Evolutionary conservation across 192 early-diverging fungal species (phyloP).

Genomic region (Backusella mclennaniae): DNA sequence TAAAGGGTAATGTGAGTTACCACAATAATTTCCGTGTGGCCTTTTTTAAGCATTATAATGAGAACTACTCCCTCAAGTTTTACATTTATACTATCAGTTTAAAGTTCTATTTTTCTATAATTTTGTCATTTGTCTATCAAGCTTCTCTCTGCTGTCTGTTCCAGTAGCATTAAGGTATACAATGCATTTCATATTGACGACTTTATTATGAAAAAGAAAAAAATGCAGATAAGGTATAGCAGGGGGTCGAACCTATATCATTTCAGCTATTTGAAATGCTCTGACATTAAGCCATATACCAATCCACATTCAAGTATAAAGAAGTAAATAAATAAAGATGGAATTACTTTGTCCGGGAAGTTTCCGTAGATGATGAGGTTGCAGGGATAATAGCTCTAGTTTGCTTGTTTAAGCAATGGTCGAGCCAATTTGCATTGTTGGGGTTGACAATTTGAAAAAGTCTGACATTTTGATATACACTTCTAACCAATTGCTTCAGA

Average conservation of each 20-base stretch:
- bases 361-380: slow-evolving; percentile 9
- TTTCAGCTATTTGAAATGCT: slow-evolving; percentile 11
- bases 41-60: slow-evolving; percentile 13
- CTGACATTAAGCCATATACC: slow-evolving; percentile 10
- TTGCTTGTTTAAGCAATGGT: slow-evolving; percentile 13
- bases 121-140: slow-evolving; percentile 8
- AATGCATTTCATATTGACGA: slow-evolving; percentile 12
- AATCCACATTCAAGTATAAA: slow-evolving; percentile 13
- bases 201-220: slow-evolving; percentile 7
- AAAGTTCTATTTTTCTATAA: slow-evolving; percentile 14
- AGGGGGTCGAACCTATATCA: slow-evolving; percentile 8
- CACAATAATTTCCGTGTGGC: slow-evolving; percentile 9
- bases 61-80: slow-evolving; percentile 1
- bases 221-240: neutral
- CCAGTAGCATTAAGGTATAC: slow-evolving; percentile 10
- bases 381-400: slow-evolving; percentile 10
- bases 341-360: slow-evolving; percentile 9
- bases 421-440: slow-evolving; percentile 14
- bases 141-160: slow-evolving; percentile 8
- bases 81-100: slow-evolving; percentile 10
- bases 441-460: neutral
- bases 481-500: slow-evolving; percentile 14
- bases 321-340: slow-evolving; percentile 12
- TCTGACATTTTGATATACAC: slow-evolving; percentile 14
- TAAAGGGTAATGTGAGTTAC: slow-evolving; percentile 10